A percentile compares a stretch with the other conserved stretches of the same genome.
These are phyloP conservation scores for Gossypium rotundifolium DNA, from an alignment of 345 rosid species.

Conservation along the genomic window DNA sequence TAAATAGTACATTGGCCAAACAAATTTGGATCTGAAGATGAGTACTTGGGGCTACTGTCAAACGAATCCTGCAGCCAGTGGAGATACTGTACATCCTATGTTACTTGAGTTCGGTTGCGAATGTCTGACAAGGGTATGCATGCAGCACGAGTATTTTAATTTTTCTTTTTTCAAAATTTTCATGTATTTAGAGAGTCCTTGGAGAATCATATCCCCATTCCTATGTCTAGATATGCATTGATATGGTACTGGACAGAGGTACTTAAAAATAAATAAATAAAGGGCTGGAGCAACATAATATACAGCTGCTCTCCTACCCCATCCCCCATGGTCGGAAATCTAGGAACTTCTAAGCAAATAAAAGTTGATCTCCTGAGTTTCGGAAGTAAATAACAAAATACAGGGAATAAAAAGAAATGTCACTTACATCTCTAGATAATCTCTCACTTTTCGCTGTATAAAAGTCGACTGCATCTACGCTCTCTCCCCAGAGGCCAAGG, in stretches of 20 bases:
- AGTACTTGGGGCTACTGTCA: background rate
- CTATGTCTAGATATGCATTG: background rate
- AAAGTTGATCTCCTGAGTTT: background rate
- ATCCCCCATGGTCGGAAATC: background rate
- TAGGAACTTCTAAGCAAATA: background rate
- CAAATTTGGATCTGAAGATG: background rate
- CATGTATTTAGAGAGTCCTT: background rate
- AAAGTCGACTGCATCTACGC: constrained; percentile 71
- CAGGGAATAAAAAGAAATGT: background rate
- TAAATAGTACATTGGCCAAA: background rate
- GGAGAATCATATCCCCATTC: background rate
- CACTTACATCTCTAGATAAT: constrained; percentile 49
- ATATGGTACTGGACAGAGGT: background rate
- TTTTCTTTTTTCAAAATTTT: background rate
- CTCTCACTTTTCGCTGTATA: constrained; percentile 55
- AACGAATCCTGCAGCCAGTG: background rate
- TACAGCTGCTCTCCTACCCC: background rate
- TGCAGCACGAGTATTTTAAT: background rate
- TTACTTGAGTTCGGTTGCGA: background rate
- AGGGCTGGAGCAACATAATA: background rate
- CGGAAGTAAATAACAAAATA: background rate
- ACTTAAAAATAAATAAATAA: background rate
- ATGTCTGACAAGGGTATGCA: background rate
- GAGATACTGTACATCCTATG: background rate
- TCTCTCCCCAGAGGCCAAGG: constrained; percentile 65